A percentile compares a stretch with the other conserved stretches of the same genome.
phyloP scores from a whole-genome alignment of 768 basidiomycete species.

The Naganishia kalamii region DNA sequence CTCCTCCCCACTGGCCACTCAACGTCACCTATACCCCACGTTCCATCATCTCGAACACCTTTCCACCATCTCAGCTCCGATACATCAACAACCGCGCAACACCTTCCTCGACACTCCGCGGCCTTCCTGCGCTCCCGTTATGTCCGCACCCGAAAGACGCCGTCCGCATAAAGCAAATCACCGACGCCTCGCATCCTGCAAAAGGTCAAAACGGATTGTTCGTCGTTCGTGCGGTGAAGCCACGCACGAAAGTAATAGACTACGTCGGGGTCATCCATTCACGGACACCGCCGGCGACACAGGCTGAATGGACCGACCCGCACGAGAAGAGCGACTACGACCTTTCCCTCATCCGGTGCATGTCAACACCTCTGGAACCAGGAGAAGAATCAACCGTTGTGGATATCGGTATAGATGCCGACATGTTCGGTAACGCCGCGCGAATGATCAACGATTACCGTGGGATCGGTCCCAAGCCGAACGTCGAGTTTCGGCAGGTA shows the following conservation, averaged over 20 bases:
- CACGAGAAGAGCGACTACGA: slow-evolving; percentile 62
- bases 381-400: slow-evolving; percentile 48
- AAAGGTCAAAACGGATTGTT: slow-evolving; percentile 74
- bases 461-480: slow-evolving; percentile 55
- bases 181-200: slow-evolving; percentile 59
- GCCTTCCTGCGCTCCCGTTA: not conserved
- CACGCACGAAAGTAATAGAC: slow-evolving; percentile 64
- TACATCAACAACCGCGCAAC: slow-evolving; percentile 44
- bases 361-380: not conserved
- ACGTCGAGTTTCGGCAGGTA: slow-evolving; percentile 39
- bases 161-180: slow-evolving; percentile 59
- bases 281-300: not conserved
- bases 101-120: slow-evolving; percentile 32
- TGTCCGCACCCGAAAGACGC: slow-evolving; percentile 37
- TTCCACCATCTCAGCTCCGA: slow-evolving; percentile 37
- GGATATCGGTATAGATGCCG: slow-evolving; percentile 70
- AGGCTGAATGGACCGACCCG: not conserved
- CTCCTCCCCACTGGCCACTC: not conserved
- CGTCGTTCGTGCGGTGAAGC: slow-evolving; percentile 63
- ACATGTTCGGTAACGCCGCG: slow-evolving; percentile 70
- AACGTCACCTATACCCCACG: slow-evolving; percentile 16
- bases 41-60: not conserved
- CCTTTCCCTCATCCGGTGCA: slow-evolving; percentile 55
- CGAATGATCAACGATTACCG: slow-evolving; percentile 88
- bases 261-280: slow-evolving; percentile 78